These are phyloP conservation scores for Apiotrichum veenhuisii DNA, from an alignment of 1,284 basidiomycete species.

Conservation along the genomic window DNA sequence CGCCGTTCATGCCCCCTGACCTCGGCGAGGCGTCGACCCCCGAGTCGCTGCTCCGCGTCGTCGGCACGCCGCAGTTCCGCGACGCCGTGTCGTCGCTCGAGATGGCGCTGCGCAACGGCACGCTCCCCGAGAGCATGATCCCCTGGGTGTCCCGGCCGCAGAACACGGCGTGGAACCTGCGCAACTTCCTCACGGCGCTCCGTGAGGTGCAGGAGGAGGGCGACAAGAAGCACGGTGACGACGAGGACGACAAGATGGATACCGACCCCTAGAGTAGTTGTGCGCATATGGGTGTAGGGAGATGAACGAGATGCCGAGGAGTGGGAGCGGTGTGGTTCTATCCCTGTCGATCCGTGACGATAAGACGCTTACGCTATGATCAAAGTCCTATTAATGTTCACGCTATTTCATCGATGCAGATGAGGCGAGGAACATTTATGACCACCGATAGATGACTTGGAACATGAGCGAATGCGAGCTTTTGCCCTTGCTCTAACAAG, in stretches of 20 bases:
- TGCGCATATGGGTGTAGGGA: too few relatives aligned
- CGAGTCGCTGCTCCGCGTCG: slow-evolving; percentile 34
- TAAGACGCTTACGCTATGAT: too few relatives aligned
- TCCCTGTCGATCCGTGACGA: too few relatives aligned
- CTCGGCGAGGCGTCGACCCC: slow-evolving; percentile 21
- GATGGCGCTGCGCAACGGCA: slow-evolving; percentile 44
- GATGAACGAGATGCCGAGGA: too few relatives aligned
- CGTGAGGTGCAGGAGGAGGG: slow-evolving; percentile 9
- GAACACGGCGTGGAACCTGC: slow-evolving; percentile 36
- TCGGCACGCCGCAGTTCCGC: slow-evolving; percentile 44
- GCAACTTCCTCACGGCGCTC: slow-evolving; percentile 39
- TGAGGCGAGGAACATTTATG: too few relatives aligned
- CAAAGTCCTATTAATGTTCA: too few relatives aligned
- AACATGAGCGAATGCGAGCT: too few relatives aligned
- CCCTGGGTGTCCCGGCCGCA: slow-evolving; percentile 39
- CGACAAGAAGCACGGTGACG: neutral
- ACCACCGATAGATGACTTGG: too few relatives aligned
- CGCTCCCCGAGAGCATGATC: slow-evolving; percentile 43
- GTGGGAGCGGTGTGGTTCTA: too few relatives aligned
- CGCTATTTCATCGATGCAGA: too few relatives aligned
- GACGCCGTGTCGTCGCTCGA: slow-evolving; percentile 46
- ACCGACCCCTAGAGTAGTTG: slow-evolving; percentile 10
- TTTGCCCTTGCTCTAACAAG: too few relatives aligned
- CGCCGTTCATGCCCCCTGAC: slow-evolving; percentile 37
- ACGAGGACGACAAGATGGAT: slow-evolving; percentile 17